phyloP scores from a whole-genome alignment of 106 monocot genomes.

The Hemerocallis citrina region DNA sequence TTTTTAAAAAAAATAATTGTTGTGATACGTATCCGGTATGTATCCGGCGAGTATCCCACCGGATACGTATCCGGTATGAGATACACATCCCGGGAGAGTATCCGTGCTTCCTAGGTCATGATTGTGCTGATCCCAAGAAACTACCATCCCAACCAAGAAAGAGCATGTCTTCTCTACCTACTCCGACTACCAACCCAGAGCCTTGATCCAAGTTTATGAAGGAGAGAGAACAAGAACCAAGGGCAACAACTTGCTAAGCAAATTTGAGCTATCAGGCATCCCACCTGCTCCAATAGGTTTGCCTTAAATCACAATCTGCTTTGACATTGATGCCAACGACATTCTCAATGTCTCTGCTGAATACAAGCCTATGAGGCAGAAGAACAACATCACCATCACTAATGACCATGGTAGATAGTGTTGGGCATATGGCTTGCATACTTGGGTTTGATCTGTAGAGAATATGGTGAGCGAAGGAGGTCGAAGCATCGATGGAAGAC shows the following conservation, averaged over 20 bases:
- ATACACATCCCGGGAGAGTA: too few relatives aligned
- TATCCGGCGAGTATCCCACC: too few relatives aligned
- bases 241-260: constrained; percentile 11
- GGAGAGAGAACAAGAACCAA: constrained; percentile 9
- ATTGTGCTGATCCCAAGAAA: constrained; percentile 2
- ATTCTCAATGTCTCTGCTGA: constrained; percentile 30
- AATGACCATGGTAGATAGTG: constrained; percentile 46
- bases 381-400: constrained; percentile 51
- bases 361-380: constrained; percentile 24
- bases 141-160: constrained; percentile 13
- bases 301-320: background rate
- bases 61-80: too few relatives aligned
- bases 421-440: too few relatives aligned
- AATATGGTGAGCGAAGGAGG: too few relatives aligned
- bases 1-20: too few relatives aligned
- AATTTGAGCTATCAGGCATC: constrained; percentile 36
- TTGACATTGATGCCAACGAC: constrained; percentile 12
- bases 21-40: too few relatives aligned
- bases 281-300: constrained; percentile 24
- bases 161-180: constrained; percentile 12
- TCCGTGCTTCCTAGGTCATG: too few relatives aligned
- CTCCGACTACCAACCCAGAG: constrained; percentile 8
- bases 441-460: too few relatives aligned
- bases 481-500: too few relatives aligned
- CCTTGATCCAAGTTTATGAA: constrained; percentile 13